Evolutionary conservation across 306 rosid species (phyloP), one percentile per base, ranked within the genome.

Genomic region (Bauhinia variegata): DNA sequence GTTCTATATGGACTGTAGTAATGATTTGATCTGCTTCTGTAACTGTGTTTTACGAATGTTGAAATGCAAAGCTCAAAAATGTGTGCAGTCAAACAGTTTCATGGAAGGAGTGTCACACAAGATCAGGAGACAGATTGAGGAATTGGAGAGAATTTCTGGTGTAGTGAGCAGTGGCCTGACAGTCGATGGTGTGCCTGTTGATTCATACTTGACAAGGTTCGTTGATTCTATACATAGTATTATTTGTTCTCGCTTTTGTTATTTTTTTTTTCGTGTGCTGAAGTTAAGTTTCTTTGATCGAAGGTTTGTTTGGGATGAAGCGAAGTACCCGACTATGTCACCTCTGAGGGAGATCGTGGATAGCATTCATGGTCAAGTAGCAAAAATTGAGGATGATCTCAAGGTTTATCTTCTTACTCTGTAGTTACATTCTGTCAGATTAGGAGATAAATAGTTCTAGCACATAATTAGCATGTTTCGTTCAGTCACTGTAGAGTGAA

Each of bases 121-220:
- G 90, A 87, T 91, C 86, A 79, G 95, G 85, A 88, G 97, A n/a
- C 97, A 91, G 90, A 89, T 91, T 71, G 97, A 89, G 83, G 97
- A 91, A 19, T 75, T 91, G 14, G 95, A 91, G 78, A 82, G 80
- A 79, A 71, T 77, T 65, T 89, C 97, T 0, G 87, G 91, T 5
- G 76, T 85, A 2, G 88, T 79, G 70, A 74, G 85, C 86, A 82
- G 82, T 28, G 70, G 80, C 9, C 82, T 93, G 54, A 86, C 99
- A 10, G 96, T 93, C 0, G 99, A 93, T 58, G 99, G 97, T 52
- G 97, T 93, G 1, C 99, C 99, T 17, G 91, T 93, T 19, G 99
- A 93, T 84, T 90, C 99, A 6, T 93, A 90, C 54, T 87, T 90
- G 60, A 93, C 96, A 12, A 88, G 96, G 97, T 90, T 33, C 60